phyloP scores from a whole-genome alignment of 2,329 filamentous ascomycete species.

The Trichocomaceae sp. region DNA sequence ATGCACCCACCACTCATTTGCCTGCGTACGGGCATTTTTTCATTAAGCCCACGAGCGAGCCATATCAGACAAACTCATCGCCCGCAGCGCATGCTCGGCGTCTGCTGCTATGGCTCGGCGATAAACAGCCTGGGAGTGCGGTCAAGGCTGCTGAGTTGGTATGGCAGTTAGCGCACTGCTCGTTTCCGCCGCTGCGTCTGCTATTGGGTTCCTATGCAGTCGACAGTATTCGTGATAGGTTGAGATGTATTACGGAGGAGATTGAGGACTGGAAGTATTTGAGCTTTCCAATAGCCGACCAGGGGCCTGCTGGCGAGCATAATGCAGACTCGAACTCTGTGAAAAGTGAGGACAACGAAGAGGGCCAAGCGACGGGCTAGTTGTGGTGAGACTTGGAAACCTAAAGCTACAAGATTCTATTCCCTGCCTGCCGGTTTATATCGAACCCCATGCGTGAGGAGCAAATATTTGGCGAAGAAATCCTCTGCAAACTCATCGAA shows the following conservation, averaged over 20 bases:
- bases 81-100: slow-evolving; percentile 83
- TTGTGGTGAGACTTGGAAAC: neutral
- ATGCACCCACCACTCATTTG: slow-evolving; percentile 45
- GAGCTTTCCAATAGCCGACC: slow-evolving; percentile 53
- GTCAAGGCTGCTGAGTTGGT: slow-evolving; percentile 89
- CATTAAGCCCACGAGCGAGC: slow-evolving; percentile 75
- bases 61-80: slow-evolving; percentile 69
- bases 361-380: neutral
- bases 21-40: slow-evolving; percentile 88
- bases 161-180: slow-evolving; percentile 91
- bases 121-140: slow-evolving; percentile 85
- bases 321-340: slow-evolving; percentile 1
- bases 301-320: slow-evolving; percentile 11
- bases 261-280: slow-evolving; percentile 88
- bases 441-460: slow-evolving; percentile 26
- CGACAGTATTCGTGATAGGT: slow-evolving; percentile 84
- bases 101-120: slow-evolving; percentile 90
- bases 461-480: slow-evolving; percentile 27
- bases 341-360: slow-evolving; percentile 13
- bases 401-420: neutral
- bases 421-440: slow-evolving; percentile 18
- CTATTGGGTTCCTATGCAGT: slow-evolving; percentile 91
- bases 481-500: slow-evolving; percentile 29
- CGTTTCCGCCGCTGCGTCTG: slow-evolving; percentile 80
- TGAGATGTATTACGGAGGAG: slow-evolving; percentile 89